Conservation (phyloP, 176 grass and related monocot species). For the Triticum aestivum region IWGSC_CS_RefSeq_v2.1 NC_057810.1:685145447-685145946, state of each 20-base stretch:
- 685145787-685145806: background rate
- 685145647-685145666: constrained; percentile 47
- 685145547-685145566: background rate
- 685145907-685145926: background rate
- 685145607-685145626: constrained; percentile 51
- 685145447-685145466: constrained; percentile 68
- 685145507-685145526: background rate
- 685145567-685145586: constrained; percentile 49
- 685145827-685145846: background rate
- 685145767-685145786: background rate
- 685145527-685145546: background rate
- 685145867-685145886: background rate
- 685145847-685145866: background rate
- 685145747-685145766: background rate
- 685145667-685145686: constrained; percentile 22
- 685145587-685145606: constrained; percentile 51
- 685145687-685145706: constrained; percentile 41
- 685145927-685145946: background rate
- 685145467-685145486: constrained; percentile 67
- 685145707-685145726: constrained; percentile 51
- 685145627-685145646: constrained; percentile 37
- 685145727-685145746: constrained; percentile 13
- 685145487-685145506: constrained; percentile 13
- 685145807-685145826: background rate
- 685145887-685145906: background rate